These are phyloP conservation scores for Dimargaris verticillata DNA, from an alignment of 192 early-diverging fungal species.

Conservation along the genomic window DNA sequence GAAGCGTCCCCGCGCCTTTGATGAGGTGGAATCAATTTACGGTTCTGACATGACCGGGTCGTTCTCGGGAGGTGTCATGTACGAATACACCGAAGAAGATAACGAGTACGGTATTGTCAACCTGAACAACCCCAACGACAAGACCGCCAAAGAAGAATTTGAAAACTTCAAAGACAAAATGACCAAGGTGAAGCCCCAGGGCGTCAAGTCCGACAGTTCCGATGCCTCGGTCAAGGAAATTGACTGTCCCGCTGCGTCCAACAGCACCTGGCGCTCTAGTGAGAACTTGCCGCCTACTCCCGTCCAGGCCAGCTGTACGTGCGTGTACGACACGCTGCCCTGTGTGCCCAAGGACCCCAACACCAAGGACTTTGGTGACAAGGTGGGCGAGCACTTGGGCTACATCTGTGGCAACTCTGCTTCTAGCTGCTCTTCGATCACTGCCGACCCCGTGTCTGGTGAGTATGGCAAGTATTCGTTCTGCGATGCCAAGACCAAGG, in stretches of 20 bases:
- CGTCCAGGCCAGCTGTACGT: slow-evolving; percentile 38
- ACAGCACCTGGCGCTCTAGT: slow-evolving; percentile 35
- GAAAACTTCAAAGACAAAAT: slow-evolving; percentile 39
- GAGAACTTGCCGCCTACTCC: slow-evolving; percentile 43
- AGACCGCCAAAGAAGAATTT: slow-evolving; percentile 35
- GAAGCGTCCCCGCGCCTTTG: slow-evolving; percentile 45
- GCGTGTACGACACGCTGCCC: slow-evolving; percentile 39
- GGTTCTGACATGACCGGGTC: slow-evolving; percentile 43
- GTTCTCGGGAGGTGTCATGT: slow-evolving; percentile 58
- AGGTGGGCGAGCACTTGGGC: slow-evolving; percentile 20
- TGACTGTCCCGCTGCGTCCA: slow-evolving; percentile 22
- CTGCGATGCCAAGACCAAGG: slow-evolving; percentile 25
- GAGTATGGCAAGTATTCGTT: slow-evolving; percentile 27
- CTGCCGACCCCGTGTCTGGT: slow-evolving; percentile 16
- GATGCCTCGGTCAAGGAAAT: slow-evolving; percentile 22
- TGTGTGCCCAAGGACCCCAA: slow-evolving; percentile 22
- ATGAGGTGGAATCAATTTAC: slow-evolving; percentile 49
- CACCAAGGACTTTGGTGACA: slow-evolving; percentile 17
- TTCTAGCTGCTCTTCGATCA: slow-evolving; percentile 19
- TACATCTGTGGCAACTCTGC: slow-evolving; percentile 20
- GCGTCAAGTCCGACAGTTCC: slow-evolving; percentile 38
- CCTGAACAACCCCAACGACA: slow-evolving; percentile 24
- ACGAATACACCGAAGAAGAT: slow-evolving; percentile 58
- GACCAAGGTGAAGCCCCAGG: slow-evolving; percentile 29
- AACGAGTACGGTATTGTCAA: slow-evolving; percentile 59